Base-by-base conservation (phyloP, 2,329 filamentous ascomycete genomes). In the Phaeosphaeriaceae sp. region DNA sequence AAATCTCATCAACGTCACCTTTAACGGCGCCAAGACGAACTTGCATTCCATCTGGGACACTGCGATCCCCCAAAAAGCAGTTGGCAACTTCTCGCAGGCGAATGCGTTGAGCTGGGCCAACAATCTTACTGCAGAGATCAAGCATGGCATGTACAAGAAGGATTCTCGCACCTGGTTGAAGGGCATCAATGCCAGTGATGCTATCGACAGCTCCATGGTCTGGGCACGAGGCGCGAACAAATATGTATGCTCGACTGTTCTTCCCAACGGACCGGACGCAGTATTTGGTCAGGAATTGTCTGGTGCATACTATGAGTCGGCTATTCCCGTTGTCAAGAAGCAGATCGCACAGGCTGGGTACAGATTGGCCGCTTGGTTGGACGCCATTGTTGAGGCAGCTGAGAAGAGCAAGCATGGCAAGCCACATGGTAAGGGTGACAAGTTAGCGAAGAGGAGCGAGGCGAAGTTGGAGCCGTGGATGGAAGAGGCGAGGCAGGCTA, bases 41-140 rank as follows among this genome's bases (percentile, higher is more conserved):
- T 72, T 82, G 7, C 80, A 82, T 59, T 69, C 73, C 42, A 75
- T 78, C 45, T 82, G 80, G 80, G 81, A 82, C 56, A 78, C 77
- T 1, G 71, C 75, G 20, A 82, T 82, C 33, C 75, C 78, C 0
- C 78, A 83, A 64, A 75, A 81, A 54, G 67, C 79, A 2, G 61
- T 73, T 21, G 79, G 79, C 13, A 78, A 76, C 20, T 80, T 75
- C 61, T 65, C 68, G 0, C 67, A 81, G 9, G 56, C 70, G 1
- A 76, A 78, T 56, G 79, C 81, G 0, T 31, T 72, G 48, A 50
- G 58, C 1, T 82, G 80, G 79, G 76, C 79, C 2, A 60, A 57
- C 1, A 73, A 71, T 11, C 66, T 82, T 9, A 75, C 73, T 4
- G 57, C 53, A 0, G 75, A 76, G 2, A 79, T 82, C 61, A 70